Base-by-base conservation (phyloP, 345 rosid genomes). In the Syzygium jambos region DNA sequence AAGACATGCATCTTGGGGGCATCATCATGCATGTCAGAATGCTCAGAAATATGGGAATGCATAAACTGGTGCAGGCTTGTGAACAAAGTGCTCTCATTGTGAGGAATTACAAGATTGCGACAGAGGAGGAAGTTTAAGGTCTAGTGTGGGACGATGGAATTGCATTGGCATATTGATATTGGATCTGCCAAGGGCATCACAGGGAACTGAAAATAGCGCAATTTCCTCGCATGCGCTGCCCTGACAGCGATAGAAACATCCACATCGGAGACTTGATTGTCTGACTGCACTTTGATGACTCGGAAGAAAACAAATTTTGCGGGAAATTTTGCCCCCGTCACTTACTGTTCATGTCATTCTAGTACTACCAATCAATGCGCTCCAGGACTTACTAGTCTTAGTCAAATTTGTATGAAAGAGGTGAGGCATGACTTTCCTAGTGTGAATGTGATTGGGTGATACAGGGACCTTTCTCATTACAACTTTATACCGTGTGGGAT, bases 261-360 rank as follows among this genome's bases (percentile, higher is more conserved):
- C 78, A 68, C 6, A 68, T 68, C 43, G 43, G 34, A 30, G 43
- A 65, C 78, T 65, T 16, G 78, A 65, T 30, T 9, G 38, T 65
- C 3, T 16, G 41, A 29, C 77, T 9, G 21, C 5, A 65, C 11
- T 65, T 61, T 3, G 41, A 29, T 23, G 77, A 29, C 5, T 4
- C 21, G 77, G 22, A 30, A 65, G 0, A 15, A 15, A 29, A 0
- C 2, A 9, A 29, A 14, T 29, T 63, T 2, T 15, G 5, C 3
- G 2, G 19, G 61, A 22, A 56, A 23, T 23, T 56, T 56, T 56
- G 25, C 61, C n/a, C 4, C 4, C 1, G n/a, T 29, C 38, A 15
- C 41, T 29, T 65, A 41, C 1, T 65, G 41, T 65, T 29, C 21
- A 30, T 68, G 78, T 4, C 78, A 17, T 8, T 34, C 78, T 9